Conservation (phyloP, 768 basidiomycete species). For the Amanita inopinata region DNA sequence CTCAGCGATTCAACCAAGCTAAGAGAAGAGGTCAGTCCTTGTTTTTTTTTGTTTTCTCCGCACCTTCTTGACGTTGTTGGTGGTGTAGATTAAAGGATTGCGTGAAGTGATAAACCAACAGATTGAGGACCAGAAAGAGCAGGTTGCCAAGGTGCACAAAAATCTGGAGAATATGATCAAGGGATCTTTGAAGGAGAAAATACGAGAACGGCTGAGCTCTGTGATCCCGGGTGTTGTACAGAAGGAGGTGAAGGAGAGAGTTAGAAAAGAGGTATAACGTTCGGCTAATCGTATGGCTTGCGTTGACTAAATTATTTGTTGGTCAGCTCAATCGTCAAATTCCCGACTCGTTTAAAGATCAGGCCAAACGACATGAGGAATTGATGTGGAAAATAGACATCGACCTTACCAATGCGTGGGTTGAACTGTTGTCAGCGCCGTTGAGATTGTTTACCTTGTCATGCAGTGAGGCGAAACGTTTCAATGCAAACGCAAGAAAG, state of each 20-base stretch:
- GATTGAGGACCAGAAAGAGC: constrained; percentile 27
- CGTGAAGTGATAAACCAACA: constrained; percentile 28
- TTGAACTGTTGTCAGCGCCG: not conserved
- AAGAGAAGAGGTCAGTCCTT: constrained; percentile 28
- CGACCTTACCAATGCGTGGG: not conserved
- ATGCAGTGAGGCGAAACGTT: not conserved
- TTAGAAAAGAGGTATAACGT: constrained; percentile 13
- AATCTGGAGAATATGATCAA: constrained; percentile 31
- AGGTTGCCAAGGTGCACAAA: constrained; percentile 25
- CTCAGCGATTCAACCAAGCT: constrained; percentile 36
- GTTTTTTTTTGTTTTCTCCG: not conserved
- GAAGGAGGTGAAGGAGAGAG: constrained; percentile 29
- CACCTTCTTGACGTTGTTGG: constrained; percentile 4
- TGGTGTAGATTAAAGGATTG: constrained; percentile 30
- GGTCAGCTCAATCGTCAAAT: not conserved
- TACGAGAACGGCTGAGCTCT: constrained; percentile 26
- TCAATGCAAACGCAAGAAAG: not conserved
- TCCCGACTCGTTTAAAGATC: not conserved
- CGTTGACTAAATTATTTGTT: not conserved
- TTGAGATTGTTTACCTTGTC: not conserved
- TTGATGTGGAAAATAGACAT: not conserved
- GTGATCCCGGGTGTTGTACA: constrained; percentile 26
- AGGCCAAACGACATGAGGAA: not conserved
- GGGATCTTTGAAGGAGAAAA: constrained; percentile 28
- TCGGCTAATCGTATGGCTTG: not conserved